Base-by-base conservation (phyloP, 768 basidiomycete genomes). In the Boletus reticuloceps region DNA sequence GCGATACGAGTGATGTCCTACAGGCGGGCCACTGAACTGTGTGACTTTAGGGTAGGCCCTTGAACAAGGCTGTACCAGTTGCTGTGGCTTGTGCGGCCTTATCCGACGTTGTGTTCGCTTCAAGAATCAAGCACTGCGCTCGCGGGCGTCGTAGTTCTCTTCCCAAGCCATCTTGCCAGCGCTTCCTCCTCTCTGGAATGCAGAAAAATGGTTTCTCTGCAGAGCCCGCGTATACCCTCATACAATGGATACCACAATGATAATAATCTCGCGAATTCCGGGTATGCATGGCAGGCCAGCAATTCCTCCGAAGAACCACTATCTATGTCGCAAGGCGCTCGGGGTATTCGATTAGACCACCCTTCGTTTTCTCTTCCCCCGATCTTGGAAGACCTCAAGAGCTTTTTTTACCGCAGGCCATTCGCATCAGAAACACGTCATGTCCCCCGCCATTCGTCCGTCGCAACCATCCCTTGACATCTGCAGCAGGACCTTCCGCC, bases 391-490 rank as follows among this genome's bases (percentile, higher is more conserved):
- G 61, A 44, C 32, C 7, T 68, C 47, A 64, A 54, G 59, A 59
- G 20, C 12, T 22, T 60, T 19, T 51, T 72, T 27, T 47, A 52
- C 45, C 65, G 63, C 40, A 58, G 46, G 13, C 45, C 64, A 40
- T 52, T 58, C 31, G 43, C 46, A 36, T 50, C 56, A 13, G 59
- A 59, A n/a, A 38, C 41, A 38, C 58, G 58, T 29, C 40, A 41
- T 14, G 55, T 69, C 38, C 63, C 62, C 50, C 70, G 5, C 57
- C 72, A 36, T 63, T 58, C 50, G 54, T 60, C 29, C 70, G 71
- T 55, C 65, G 66, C 44, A 63, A 62, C 7, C 64, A 47, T 38
- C 55, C 61, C 20, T 61, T 58, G 53, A 56, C 62, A 37, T 55
- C 65, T 47, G 40, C 47, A 27, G 37, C 54, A 32, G 51, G 51